Base-by-base conservation (phyloP, 352 stramenopile genomes). In the Globisporangium cylindrosporum region DNA sequence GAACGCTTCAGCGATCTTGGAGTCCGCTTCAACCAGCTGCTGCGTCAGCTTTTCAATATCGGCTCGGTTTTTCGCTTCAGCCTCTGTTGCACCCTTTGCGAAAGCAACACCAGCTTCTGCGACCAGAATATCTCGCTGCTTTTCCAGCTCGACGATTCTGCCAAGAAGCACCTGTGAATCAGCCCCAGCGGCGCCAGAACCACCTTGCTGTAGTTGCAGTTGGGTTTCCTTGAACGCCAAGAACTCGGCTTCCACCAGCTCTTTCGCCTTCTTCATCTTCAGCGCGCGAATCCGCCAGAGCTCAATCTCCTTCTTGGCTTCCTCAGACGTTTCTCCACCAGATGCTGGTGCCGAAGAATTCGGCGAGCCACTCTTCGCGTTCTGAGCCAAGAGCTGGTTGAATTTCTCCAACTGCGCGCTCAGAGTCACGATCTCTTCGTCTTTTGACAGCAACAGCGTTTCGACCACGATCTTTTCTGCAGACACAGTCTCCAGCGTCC, bases 231-330 rank as follows among this genome's bases (percentile, higher is more conserved):
- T 68, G 25, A 68, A 62, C 18, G 46, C 41, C 12, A 54, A 20
- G 15, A 76, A 24, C 56, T 77, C 73, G 2, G 54, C 41, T 43
- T 79, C 73, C 3, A 69, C 38, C 18, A 71, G 22, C 25, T 79
- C 73, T 54, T 79, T 79, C 2, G 73, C 27, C 53, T 79, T 79
- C 38, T 79, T 79, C 73, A 79, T 79, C 53, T 79, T 79, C 25
- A 79, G 24, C n/a, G 73, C 73, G 18, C 73, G 73, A 24, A 76
- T 71, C 34, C 71, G 69, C 73, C 73, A 79, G n/a, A 79, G 38
- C 34, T 79, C 73, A n/a, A 77, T 41, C 36, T 79, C 70, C 34
- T 77, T 77, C 29, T 60, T 64, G 9, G 9, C 10, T 59, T 69
- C 59, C 27, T 73, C 69, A 12, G 56, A 61, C 1, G 22, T 20